Conservation (phyloP, 768 basidiomycete genomes). For the Boletus reticuloceps region DNA sequence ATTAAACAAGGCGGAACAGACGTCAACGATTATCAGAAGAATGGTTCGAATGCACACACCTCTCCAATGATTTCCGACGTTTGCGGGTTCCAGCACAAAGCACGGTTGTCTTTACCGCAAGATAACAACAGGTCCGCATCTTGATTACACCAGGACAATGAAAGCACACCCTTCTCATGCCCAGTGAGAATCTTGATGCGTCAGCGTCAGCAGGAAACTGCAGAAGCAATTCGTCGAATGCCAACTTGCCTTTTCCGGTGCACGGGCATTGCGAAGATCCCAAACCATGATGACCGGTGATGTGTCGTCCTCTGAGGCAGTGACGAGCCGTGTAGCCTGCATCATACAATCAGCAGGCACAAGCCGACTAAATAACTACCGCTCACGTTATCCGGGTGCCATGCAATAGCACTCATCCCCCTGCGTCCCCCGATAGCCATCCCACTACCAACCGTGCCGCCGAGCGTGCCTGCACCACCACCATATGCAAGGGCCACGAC, state of each 20-base stretch:
- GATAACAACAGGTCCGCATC: slow-evolving; percentile 91
- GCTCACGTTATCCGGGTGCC: slow-evolving; percentile 92
- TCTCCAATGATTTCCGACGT: slow-evolving; percentile 88
- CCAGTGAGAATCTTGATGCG: slow-evolving; percentile 78
- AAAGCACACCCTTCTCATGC: slow-evolving; percentile 94
- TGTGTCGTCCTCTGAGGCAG: slow-evolving; percentile 93
- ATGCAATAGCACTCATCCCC: slow-evolving; percentile 96
- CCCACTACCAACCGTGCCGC: slow-evolving; percentile 58
- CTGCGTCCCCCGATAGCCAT: slow-evolving; percentile 78
- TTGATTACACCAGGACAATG: slow-evolving; percentile 94
- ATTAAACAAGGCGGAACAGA: not conserved
- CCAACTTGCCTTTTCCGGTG: slow-evolving; percentile 82
- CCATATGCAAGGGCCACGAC: slow-evolving; percentile 90
- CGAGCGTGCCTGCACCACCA: slow-evolving; percentile 75
- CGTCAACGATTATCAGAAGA: slow-evolving; percentile 1
- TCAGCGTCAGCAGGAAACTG: not conserved
- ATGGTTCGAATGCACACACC: slow-evolving; percentile 40
- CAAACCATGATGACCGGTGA: slow-evolving; percentile 97
- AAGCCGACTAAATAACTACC: slow-evolving; percentile 22
- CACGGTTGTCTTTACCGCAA: slow-evolving; percentile 95
- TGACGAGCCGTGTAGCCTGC: slow-evolving; percentile 92
- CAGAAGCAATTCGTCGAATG: not conserved
- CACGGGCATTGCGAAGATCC: slow-evolving; percentile 97
- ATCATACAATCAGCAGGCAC: slow-evolving; percentile 12
- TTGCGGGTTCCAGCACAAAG: slow-evolving; percentile 94